Percentiles rank a stretch among this genome's conserved stretches.
Evolutionary conservation across 345 rosid genomes (phyloP).

Genomic region (Nasturtium officinale): DNA sequence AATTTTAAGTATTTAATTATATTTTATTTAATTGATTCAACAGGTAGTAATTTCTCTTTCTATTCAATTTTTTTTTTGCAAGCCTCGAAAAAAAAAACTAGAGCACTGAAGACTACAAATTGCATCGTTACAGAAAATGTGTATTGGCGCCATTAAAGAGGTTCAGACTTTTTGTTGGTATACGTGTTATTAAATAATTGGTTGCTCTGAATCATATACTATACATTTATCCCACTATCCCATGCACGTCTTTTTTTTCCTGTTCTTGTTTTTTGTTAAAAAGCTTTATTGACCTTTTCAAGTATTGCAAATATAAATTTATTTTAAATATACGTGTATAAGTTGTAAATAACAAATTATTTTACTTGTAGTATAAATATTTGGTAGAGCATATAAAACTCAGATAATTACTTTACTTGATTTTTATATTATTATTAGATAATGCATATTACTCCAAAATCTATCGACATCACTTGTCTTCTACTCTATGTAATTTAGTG

Average conservation of each 20-base stretch:
- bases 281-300: background rate
- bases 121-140: constrained; percentile 21
- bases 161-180: background rate
- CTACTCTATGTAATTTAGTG: constrained; percentile 4
- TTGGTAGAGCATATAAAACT: background rate
- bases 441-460: background rate
- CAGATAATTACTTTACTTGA: background rate
- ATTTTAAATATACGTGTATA: background rate
- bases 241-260: constrained; percentile 19
- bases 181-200: constrained; percentile 14
- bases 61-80: background rate
- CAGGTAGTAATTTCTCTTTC: background rate
- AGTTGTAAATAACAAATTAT: background rate
- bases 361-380: background rate
- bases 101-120: constrained; percentile 19
- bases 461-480: constrained; percentile 6
- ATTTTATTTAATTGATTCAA: background rate
- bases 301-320: background rate
- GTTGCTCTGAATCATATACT: constrained; percentile 23
- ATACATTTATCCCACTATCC: constrained; percentile 3
- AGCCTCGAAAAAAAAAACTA: background rate
- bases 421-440: background rate
- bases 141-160: constrained; percentile 8
- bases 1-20: background rate
- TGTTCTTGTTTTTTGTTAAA: background rate